Evolutionary conservation across 331 rosid species (phyloP).

Genomic region (Erythrophleum ivorense): DNA sequence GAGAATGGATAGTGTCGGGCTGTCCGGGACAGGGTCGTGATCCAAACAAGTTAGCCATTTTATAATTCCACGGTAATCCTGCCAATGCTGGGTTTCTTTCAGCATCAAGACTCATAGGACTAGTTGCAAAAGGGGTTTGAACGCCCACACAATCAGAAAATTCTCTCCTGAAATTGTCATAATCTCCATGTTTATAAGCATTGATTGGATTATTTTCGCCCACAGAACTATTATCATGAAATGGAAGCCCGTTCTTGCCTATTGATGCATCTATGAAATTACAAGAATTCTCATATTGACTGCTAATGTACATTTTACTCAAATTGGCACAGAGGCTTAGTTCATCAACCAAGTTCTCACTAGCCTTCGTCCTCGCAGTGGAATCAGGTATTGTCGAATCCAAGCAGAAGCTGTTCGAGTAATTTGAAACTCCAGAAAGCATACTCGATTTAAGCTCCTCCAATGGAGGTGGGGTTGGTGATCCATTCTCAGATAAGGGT

Average conservation of each 20-base stretch:
- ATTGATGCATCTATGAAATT: slow-evolving; percentile 24
- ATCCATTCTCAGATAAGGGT: slow-evolving; percentile 56
- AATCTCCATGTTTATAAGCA: slow-evolving; percentile 29
- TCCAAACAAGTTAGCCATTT: slow-evolving; percentile 40
- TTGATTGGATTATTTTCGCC: slow-evolving; percentile 37
- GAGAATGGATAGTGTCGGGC: slow-evolving; percentile 33
- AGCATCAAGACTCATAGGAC: slow-evolving; percentile 24
- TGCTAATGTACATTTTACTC: slow-evolving; percentile 45
- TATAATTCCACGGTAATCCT: slow-evolving; percentile 38
- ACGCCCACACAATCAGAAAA: slow-evolving; percentile 34
- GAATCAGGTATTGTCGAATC: slow-evolving; percentile 44
- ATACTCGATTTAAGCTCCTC: slow-evolving; percentile 53
- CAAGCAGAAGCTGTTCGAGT: slow-evolving; percentile 40
- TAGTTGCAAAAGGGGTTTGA: slow-evolving; percentile 31
- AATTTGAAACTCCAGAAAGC: slow-evolving; percentile 35
- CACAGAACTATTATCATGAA: slow-evolving; percentile 23
- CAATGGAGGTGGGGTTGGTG: slow-evolving; percentile 57
- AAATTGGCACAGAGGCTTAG: slow-evolving; percentile 47
- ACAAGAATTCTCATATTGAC: slow-evolving; percentile 40
- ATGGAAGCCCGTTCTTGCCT: slow-evolving; percentile 16
- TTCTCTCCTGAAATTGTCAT: slow-evolving; percentile 35
- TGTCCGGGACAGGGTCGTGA: slow-evolving; percentile 11
- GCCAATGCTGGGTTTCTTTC: slow-evolving; percentile 45
- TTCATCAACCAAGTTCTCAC: slow-evolving; percentile 53
- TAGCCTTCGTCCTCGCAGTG: slow-evolving; percentile 24